phyloP scores from a whole-genome alignment of 179 eudicot genomes.

The Pouteria campechiana region DNA sequence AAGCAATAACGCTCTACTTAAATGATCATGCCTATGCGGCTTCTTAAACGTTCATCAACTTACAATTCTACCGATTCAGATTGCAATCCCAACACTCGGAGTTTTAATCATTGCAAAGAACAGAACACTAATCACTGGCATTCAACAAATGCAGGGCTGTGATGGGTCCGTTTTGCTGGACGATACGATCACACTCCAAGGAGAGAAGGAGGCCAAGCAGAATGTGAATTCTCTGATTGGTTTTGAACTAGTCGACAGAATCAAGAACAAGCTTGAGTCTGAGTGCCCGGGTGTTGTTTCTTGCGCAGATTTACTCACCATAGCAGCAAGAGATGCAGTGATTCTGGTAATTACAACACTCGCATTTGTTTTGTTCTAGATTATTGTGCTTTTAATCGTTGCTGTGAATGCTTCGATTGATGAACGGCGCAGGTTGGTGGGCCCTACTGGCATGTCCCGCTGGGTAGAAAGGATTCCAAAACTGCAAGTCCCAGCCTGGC shows the following conservation, averaged over 20 bases:
- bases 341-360: constrained; percentile 37
- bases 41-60: no score
- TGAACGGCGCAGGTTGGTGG: constrained; percentile 97
- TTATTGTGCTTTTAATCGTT: no score
- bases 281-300: constrained; percentile 84
- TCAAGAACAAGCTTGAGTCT: constrained; percentile 69
- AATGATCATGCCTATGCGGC: no score
- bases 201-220: constrained; percentile 66
- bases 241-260: constrained; percentile 53
- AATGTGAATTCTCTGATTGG: constrained; percentile 60
- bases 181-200: constrained; percentile 56
- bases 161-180: constrained; percentile 82
- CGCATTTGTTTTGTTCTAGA: no score
- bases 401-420: no score
- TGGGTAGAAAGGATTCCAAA: constrained; percentile 79
- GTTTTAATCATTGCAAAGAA: no score
- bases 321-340: constrained; percentile 86
- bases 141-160: constrained; percentile 51
- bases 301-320: constrained; percentile 82
- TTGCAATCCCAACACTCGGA: no score
- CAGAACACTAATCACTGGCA: background rate
- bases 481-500: constrained; percentile 42
- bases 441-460: constrained; percentile 83
- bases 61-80: no score
- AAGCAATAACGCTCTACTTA: no score